Evolutionary conservation across 768 basidiomycete genomes (phyloP).

Genomic region (Psilocybe cubensis): DNA sequence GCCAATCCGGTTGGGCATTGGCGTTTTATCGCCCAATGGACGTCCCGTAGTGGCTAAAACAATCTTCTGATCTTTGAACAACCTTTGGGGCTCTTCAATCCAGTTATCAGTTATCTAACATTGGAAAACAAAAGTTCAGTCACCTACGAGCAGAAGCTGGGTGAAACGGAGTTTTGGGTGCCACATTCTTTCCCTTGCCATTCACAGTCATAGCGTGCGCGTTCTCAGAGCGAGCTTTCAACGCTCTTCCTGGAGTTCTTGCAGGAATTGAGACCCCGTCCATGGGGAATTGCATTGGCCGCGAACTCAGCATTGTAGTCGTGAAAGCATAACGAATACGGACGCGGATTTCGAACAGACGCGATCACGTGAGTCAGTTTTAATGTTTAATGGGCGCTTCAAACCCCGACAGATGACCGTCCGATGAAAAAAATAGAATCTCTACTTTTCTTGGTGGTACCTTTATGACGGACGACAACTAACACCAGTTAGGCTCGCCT

Average conservation of each 20-base stretch:
- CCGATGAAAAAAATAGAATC: no score
- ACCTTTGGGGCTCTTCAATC: constrained; percentile 19
- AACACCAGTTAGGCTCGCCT: no score
- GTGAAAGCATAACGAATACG: no score
- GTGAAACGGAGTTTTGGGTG: constrained; percentile 39
- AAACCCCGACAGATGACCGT: no score
- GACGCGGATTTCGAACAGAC: no score
- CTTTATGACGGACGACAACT: no score
- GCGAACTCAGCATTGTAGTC: constrained; percentile 40
- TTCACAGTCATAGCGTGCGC: constrained; percentile 47
- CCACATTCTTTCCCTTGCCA: constrained; percentile 40
- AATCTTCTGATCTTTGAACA: constrained; percentile 25
- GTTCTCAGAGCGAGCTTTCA: constrained; percentile 53
- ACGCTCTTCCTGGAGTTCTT: constrained; percentile 61
- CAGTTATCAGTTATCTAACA: not conserved
- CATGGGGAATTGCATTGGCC: constrained; percentile 33
- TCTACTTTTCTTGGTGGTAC: no score
- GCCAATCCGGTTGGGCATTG: constrained; percentile 65
- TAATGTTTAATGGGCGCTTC: no score
- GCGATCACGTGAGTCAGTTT: no score
- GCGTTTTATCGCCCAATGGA: constrained; percentile 76
- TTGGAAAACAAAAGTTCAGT: not conserved
- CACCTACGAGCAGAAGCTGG: constrained; percentile 34
- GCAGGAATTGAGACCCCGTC: constrained; percentile 34
- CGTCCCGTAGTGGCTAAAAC: constrained; percentile 34